phyloP scores from a whole-genome alignment of 1,139 yeast species.

The Yamadazyma kanchanaburiensis region DNA sequence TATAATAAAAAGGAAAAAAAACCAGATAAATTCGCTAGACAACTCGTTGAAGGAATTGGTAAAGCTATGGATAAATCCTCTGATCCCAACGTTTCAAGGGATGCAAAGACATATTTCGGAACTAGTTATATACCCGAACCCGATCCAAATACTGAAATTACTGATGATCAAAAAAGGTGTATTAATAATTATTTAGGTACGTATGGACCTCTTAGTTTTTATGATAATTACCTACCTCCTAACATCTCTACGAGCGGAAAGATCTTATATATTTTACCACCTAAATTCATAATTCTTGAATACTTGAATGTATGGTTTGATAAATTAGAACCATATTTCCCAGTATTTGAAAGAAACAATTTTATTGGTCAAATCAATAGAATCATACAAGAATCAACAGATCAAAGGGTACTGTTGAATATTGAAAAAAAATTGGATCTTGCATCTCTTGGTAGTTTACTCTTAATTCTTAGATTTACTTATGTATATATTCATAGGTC shows the following conservation, averaged over 20 bases:
- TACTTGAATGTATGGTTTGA: constrained; percentile 30
- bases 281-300: constrained; percentile 8
- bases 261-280: constrained; percentile 9
- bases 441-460: constrained; percentile 22
- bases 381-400: constrained; percentile 9
- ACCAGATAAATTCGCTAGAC: constrained; percentile 4
- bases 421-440: constrained; percentile 24
- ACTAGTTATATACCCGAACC: constrained; percentile 9
- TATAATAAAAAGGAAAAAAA: constrained; percentile 8
- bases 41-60: constrained; percentile 9
- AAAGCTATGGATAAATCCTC: constrained; percentile 2
- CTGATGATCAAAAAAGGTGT: constrained; percentile 5
- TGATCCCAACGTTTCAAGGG: too few species aligned
- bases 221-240: constrained; percentile 8
- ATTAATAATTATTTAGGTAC: constrained; percentile 7
- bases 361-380: constrained; percentile 18
- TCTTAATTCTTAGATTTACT: constrained; percentile 24
- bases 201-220: constrained; percentile 7
- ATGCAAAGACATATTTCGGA: constrained; percentile 12
- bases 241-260: constrained; percentile 1
- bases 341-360: constrained; percentile 41
- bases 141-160: constrained; percentile 4
- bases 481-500: constrained; percentile 20
- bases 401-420: constrained; percentile 14
- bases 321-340: constrained; percentile 41